Evolutionary conservation across 306 rosid genomes (phyloP).

Genomic region (Styphnolobium japonicum): DNA sequence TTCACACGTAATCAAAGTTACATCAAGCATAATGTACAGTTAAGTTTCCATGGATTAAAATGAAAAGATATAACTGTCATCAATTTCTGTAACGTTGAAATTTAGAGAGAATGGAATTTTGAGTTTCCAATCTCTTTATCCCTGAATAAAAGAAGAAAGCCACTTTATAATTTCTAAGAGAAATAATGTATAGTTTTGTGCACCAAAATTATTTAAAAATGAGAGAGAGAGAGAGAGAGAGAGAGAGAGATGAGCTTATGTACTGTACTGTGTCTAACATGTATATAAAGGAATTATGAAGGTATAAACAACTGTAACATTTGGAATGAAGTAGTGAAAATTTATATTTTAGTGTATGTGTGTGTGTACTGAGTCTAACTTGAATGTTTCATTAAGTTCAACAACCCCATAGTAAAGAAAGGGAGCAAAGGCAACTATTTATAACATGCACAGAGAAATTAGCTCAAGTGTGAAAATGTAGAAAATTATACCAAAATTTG

Average conservation of each 20-base stretch:
- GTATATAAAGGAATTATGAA: neutral
- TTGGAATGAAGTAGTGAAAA: neutral
- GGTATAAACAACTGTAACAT: neutral
- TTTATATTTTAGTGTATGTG: neutral
- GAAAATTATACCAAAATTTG: too few relatives aligned
- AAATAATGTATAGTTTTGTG: neutral
- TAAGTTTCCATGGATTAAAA: neutral
- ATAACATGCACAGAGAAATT: too few relatives aligned
- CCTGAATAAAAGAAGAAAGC: neutral
- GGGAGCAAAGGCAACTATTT: too few relatives aligned
- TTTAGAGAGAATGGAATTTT: neutral
- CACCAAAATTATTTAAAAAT: neutral
- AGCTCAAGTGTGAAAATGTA: too few relatives aligned
- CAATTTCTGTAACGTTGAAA: neutral
- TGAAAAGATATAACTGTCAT: neutral
- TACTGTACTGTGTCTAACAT: neutral
- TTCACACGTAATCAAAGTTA: neutral
- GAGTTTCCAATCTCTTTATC: neutral
- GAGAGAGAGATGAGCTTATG: neutral
- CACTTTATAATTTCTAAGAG: neutral
- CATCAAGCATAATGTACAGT: neutral
- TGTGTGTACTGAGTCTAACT: neutral
- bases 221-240: neutral
- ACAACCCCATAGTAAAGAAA: too few relatives aligned
- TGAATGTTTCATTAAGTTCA: neutral